Evolutionary conservation across 805 yeast genomes (phyloP), one percentile per base, ranked within the genome.

Genomic region (Torulaspora maleeae): DNA sequence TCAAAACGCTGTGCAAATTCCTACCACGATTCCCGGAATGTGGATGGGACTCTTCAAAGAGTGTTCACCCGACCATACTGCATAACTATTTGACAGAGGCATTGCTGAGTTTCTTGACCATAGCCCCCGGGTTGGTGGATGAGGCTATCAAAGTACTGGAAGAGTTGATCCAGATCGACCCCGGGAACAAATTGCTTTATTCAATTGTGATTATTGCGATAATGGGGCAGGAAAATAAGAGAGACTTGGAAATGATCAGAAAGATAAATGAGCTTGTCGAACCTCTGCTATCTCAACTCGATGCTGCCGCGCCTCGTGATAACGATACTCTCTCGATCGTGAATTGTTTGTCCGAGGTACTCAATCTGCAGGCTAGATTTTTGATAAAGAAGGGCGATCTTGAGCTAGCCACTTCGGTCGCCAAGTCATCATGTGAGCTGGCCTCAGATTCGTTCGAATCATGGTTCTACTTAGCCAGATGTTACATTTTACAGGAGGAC

Each of bases 1-100:
- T 75, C 28, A 43, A 43, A 10, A 42, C 58, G n/a, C 59, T 80
- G 47, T 68, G 78, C 22, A 55, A 63, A 35, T 66, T 71, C 56
- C 56, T 82, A 15, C 76, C 76, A 2, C 69, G 68, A 37, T 83
- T 82, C 2, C 57, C 63, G 30, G 53, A 71, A 17, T 57, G 74
- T 9, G 86, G 84, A 0, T 69, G 71, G 53, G 67, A 64, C 47
- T 43, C 58, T 2, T 55, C 67, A 5, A 55, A 47, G 24, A 52
- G 54, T 35, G 45, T 60, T 49, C 67, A 56, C 54, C 71, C 50
- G 47, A 72, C 54, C 32, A 63, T 45, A 46, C 56, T 70, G 44
- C 70, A 79, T 48, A 82, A 82, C 63, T 63, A 71, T 45, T 60
- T 82, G n/a, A 71, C 78, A 5, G 80, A 79, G 53, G 65, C 83